Evolutionary conservation across 495 filamentous ascomycete genomes (phyloP).

Genomic region (Cryomyces minteri): DNA sequence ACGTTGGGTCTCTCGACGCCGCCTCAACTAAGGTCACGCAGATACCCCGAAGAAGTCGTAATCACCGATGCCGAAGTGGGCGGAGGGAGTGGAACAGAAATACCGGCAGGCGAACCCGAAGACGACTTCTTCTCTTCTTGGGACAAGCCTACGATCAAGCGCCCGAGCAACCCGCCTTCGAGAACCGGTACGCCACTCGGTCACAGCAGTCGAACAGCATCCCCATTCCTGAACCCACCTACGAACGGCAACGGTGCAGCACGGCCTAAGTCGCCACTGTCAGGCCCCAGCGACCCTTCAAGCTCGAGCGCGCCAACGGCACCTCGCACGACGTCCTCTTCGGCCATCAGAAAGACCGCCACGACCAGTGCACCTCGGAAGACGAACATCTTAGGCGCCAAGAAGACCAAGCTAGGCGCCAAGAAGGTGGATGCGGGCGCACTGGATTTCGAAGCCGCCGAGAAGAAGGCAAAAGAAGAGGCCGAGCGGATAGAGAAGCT

Average conservation of each 20-base stretch:
- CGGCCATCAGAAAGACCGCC: constrained; percentile 57
- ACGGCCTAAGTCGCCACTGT: constrained; percentile 68
- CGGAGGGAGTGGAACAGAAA: constrained; percentile 36
- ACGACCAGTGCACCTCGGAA: constrained; percentile 46
- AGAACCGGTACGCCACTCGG: constrained; percentile 79
- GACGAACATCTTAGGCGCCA: constrained; percentile 69
- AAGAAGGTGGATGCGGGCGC: constrained; percentile 67
- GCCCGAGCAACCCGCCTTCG: constrained; percentile 83
- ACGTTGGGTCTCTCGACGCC: too few relatives aligned
- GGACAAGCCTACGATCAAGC: constrained; percentile 96
- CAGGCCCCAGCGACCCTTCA: constrained; percentile 10
- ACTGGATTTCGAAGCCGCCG: constrained; percentile 93
- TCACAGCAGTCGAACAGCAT: constrained; percentile 62
- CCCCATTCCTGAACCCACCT: constrained; percentile 67
- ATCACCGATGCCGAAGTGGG: too few relatives aligned
- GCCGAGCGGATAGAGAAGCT: constrained; percentile 90
- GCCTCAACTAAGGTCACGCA: too few relatives aligned
- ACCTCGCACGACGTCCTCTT: constrained; percentile 52
- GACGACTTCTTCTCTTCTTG: constrained; percentile 98
- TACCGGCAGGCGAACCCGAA: constrained; percentile 57
- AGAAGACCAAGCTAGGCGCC: constrained; percentile 80
- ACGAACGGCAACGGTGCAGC: constrained; percentile 49
- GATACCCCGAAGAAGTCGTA: too few relatives aligned
- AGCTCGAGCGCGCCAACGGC: constrained; percentile 38
- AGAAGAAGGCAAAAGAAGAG: constrained; percentile 93